A percentile compares a stretch with the other conserved stretches of the same genome.
phyloP scores from a whole-genome alignment of 1,284 basidiomycete species.

The Singerocomus inundabilis region DNA sequence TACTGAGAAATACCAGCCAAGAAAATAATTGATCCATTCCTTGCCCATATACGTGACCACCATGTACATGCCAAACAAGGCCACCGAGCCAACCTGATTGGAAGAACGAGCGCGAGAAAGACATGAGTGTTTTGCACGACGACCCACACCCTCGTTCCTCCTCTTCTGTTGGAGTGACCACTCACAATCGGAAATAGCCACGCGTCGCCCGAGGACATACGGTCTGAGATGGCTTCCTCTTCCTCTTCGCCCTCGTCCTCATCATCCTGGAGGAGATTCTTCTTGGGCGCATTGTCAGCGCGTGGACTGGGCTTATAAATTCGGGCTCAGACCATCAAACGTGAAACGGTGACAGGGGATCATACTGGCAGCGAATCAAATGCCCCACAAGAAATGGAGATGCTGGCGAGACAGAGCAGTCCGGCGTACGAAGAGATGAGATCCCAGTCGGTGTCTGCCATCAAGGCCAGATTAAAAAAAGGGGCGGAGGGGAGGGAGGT shows the following conservation, averaged over 20 bases:
- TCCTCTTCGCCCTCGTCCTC: constrained; percentile 43
- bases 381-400: constrained; percentile 66
- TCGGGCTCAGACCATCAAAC: background rate
- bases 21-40: constrained; percentile 78
- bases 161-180: too few species aligned
- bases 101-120: too few species aligned
- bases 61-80: constrained; percentile 66
- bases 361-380: constrained; percentile 65
- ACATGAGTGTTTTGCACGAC: background rate
- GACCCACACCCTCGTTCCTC: too few species aligned
- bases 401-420: constrained; percentile 56
- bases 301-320: constrained; percentile 11
- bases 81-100: constrained; percentile 59
- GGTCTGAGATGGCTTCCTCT: constrained; percentile 50
- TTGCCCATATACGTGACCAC: constrained; percentile 76
- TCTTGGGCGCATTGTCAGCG: background rate
- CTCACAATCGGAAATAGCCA: constrained; percentile 75
- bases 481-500: too few species aligned
- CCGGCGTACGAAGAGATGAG: constrained; percentile 66
- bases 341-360: constrained; percentile 5
- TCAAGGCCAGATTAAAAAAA: too few species aligned
- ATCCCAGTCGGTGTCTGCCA: constrained; percentile 48
- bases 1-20: constrained; percentile 76
- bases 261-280: constrained; percentile 21
- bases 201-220: constrained; percentile 66